These are phyloP conservation scores for Tuber aestivum DNA, from an alignment of 495 filamentous ascomycete genomes.

Conservation along the genomic window DNA sequence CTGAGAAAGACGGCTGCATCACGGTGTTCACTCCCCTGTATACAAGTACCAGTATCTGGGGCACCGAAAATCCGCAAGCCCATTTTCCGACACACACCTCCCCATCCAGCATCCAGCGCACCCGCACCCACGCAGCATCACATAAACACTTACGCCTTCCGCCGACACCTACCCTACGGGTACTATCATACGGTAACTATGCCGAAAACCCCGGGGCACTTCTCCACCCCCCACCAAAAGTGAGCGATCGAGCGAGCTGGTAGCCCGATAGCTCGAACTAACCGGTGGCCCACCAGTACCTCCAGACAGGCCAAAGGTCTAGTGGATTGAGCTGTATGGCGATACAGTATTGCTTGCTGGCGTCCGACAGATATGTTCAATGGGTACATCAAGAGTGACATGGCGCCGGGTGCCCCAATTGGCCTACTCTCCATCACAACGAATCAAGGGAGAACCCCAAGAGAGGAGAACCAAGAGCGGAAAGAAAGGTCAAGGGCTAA, in stretches of 20 bases:
- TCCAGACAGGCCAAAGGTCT: not conserved
- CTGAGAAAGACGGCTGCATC: not conserved
- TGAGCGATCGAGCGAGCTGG: not conserved
- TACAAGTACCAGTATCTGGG: not conserved
- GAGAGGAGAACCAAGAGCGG: not conserved
- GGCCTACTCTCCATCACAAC: not conserved
- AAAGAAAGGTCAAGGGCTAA: not conserved
- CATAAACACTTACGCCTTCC: not conserved
- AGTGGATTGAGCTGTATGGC: not conserved
- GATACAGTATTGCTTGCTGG: not conserved
- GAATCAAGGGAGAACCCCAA: not conserved
- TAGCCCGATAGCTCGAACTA: not conserved
- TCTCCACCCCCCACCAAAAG: not conserved
- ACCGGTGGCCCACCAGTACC: not conserved
- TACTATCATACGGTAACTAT: not conserved
- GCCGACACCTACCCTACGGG: no score
- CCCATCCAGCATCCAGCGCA: not conserved
- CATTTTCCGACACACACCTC: not conserved
- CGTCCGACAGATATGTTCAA: constrained; percentile 6
- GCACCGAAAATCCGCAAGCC: not conserved
- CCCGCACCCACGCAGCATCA: not conserved
- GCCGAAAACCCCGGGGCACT: not conserved
- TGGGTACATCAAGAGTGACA: not conserved
- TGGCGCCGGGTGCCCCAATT: constrained; percentile 2
- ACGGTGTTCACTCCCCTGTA: not conserved